These are phyloP conservation scores for Suillus americanus DNA, from an alignment of 768 basidiomycete species.

Conservation along the genomic window DNA sequence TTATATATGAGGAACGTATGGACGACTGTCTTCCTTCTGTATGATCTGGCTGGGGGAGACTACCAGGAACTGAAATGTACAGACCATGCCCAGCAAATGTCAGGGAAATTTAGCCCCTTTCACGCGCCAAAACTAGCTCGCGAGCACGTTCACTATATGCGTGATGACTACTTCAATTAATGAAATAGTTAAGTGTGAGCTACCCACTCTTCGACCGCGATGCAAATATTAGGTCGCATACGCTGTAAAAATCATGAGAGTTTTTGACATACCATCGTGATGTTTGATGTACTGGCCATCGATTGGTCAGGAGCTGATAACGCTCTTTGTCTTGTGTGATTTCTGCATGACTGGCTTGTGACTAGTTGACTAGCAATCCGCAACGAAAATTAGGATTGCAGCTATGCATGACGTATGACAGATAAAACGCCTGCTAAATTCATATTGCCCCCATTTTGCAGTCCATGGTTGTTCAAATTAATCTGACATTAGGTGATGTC, in stretches of 20 bases:
- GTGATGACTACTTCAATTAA: neutral
- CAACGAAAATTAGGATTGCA: neutral
- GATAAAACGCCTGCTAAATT: neutral
- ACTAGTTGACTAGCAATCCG: neutral
- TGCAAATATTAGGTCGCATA: neutral
- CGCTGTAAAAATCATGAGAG: neutral
- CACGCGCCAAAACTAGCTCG: neutral
- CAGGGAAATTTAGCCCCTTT: neutral
- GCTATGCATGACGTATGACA: neutral
- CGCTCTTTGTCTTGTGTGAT: neutral
- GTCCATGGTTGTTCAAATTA: conserved; percentile 4
- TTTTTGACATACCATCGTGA: neutral
- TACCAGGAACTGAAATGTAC: neutral
- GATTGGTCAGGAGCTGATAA: neutral
- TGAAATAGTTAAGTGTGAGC: neutral
- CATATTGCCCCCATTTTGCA: conserved; percentile 3
- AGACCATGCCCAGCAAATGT: neutral
- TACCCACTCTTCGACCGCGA: neutral
- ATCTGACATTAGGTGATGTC: neutral
- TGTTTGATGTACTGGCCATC: neutral
- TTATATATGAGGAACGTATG: neutral
- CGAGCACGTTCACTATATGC: neutral
- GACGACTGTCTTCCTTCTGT: neutral
- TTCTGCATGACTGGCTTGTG: neutral
- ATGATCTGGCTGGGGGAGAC: neutral